These are phyloP conservation scores for Leishmania mexicana DNA, from an alignment of 208 protist genomes.

Conservation along the genomic window DNA sequence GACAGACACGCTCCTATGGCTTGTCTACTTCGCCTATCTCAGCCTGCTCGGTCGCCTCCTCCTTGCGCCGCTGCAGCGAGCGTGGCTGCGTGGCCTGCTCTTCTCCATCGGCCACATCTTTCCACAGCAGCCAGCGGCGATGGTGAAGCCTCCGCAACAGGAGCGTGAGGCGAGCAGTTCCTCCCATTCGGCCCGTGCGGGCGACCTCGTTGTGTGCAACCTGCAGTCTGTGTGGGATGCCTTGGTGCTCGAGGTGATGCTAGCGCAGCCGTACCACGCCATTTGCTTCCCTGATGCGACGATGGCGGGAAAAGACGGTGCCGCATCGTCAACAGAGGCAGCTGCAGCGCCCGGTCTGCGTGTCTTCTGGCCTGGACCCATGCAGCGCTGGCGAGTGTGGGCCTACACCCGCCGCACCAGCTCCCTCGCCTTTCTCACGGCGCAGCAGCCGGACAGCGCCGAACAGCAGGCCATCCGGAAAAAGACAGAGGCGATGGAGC, in stretches of 20 bases:
- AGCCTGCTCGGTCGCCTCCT: conserved; percentile 33
- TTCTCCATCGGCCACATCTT: conserved; percentile 66
- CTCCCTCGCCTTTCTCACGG: conserved; percentile 28
- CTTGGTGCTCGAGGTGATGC: conserved; percentile 63
- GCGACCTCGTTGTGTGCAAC: conserved; percentile 72
- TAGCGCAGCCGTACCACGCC: conserved; percentile 35
- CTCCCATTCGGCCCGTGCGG: conserved; percentile 20
- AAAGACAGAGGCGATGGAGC: conserved; percentile 13
- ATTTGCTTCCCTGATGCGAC: conserved; percentile 24
- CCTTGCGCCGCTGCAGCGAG: conserved; percentile 48
- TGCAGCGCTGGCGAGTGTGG: conserved; percentile 78
- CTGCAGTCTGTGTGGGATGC: conserved; percentile 78
- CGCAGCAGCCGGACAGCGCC: conserved; percentile 15
- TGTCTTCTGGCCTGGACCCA: conserved; percentile 55
- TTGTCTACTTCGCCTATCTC: conserved; percentile 38
- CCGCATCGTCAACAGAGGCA: background rate
- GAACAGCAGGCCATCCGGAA: conserved; percentile 3
- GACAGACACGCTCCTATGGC: conserved; percentile 56
- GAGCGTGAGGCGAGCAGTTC: background rate
- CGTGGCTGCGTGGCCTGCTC: conserved; percentile 49
- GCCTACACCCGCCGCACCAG: conserved; percentile 51
- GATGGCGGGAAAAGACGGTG: background rate
- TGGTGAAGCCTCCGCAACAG: background rate
- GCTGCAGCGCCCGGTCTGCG: conserved; percentile 17
- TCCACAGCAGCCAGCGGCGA: conserved; percentile 11